Conservation (phyloP, 768 basidiomycete species). For the Tricholoma sp. region DNA sequence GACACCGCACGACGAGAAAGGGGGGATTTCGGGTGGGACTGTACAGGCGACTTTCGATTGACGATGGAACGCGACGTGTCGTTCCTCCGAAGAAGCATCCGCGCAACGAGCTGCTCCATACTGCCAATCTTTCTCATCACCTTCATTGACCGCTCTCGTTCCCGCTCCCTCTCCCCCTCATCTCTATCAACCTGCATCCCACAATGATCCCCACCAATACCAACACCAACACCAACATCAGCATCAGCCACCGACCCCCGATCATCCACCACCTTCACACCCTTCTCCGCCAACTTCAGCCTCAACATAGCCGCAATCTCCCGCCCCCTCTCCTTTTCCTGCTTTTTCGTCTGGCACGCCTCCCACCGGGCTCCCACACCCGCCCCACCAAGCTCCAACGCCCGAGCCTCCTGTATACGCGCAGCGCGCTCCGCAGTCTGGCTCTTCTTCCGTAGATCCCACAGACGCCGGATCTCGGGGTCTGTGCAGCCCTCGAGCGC, state of each 20-base stretch:
- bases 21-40: neutral
- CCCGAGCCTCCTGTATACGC: conserved; percentile 12
- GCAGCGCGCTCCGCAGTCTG: conserved; percentile 18
- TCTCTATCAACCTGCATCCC: neutral
- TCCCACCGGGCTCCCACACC: conserved; percentile 33
- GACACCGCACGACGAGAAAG: neutral
- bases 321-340: conserved; percentile 48
- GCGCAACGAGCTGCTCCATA: conserved; percentile 35
- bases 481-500: conserved; percentile 26
- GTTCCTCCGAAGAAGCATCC: conserved; percentile 31
- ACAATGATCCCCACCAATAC: neutral
- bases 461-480: conserved; percentile 35
- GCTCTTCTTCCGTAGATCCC: conserved; percentile 32
- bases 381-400: conserved; percentile 31
- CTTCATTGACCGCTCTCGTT: neutral
- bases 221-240: neutral
- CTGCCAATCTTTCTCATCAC: conserved; percentile 24
- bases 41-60: conserved; percentile 13
- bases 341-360: conserved; percentile 40
- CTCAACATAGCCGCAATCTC: conserved; percentile 54
- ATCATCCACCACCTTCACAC: conserved; percentile 3
- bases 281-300: conserved; percentile 39
- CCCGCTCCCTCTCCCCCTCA: neutral
- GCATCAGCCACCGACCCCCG: neutral
- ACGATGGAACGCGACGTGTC: conserved; percentile 15